phyloP scores from a whole-genome alignment of 108 stramenopile species.

The Cyclotella baltica region DNA sequence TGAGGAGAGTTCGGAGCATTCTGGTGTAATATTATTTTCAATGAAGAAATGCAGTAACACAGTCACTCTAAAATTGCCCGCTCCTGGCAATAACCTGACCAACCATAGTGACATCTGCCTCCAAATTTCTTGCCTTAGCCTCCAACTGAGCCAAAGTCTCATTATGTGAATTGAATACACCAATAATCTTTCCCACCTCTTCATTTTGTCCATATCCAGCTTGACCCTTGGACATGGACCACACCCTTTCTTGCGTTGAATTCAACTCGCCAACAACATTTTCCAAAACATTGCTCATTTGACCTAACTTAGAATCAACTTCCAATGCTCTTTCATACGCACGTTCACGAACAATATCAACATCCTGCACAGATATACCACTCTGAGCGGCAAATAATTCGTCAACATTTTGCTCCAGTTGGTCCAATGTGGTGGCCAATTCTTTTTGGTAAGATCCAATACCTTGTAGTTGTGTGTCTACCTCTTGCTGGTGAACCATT shows the following conservation, averaged over 20 bases:
- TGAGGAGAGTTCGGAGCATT: no score
- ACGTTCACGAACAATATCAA: conserved; percentile 76
- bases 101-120: conserved; percentile 61
- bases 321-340: conserved; percentile 67
- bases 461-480: conserved; percentile 61
- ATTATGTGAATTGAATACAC: conserved; percentile 78
- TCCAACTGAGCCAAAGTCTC: conserved; percentile 74
- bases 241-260: conserved; percentile 58
- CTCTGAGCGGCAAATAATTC: conserved; percentile 71
- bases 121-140: conserved; percentile 60
- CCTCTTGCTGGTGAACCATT: conserved; percentile 71
- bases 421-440: conserved; percentile 62
- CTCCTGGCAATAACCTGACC: conserved; percentile 34
- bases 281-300: conserved; percentile 52
- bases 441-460: conserved; percentile 75
- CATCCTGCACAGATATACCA: conserved; percentile 66
- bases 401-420: conserved; percentile 74
- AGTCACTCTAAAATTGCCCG: conserved; percentile 12
- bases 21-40: not conserved
- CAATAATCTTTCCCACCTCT: conserved; percentile 61
- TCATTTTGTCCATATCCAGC: conserved; percentile 28
- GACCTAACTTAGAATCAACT: conserved; percentile 58
- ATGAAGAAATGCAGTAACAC: not conserved
- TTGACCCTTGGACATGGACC: conserved; percentile 38
- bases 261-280: conserved; percentile 57